Percentiles rank a stretch among this genome's conserved stretches.
Evolutionary conservation across 768 basidiomycete species (phyloP).

Genomic region (Lentinula edodes): DNA sequence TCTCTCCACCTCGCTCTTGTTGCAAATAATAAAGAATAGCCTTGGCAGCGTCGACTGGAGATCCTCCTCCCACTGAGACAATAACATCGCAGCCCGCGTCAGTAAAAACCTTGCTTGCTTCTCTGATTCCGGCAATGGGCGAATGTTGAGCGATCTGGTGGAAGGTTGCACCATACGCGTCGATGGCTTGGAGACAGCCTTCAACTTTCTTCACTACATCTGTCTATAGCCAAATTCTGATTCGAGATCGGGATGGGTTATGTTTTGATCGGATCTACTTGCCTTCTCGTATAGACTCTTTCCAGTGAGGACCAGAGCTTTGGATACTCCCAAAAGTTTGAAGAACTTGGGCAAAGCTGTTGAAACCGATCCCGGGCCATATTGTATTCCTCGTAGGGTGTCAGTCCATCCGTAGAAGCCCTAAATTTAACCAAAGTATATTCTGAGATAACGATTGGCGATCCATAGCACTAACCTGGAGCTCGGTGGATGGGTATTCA

Average conservation of each 20-base stretch:
- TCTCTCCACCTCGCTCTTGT: constrained; percentile 46
- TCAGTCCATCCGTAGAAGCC: constrained; percentile 68
- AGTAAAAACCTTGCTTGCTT: constrained; percentile 50
- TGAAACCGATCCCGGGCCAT: constrained; percentile 62
- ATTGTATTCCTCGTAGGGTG: constrained; percentile 62
- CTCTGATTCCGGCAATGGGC: constrained; percentile 60
- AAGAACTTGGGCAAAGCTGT: constrained; percentile 64
- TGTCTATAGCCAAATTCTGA: constrained; percentile 33
- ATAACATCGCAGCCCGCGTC: constrained; percentile 60
- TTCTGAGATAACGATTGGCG: not conserved
- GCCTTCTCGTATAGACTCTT: constrained; percentile 64
- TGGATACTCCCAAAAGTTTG: constrained; percentile 46
- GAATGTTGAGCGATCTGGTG: constrained; percentile 69
- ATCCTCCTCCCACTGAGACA: constrained; percentile 75
- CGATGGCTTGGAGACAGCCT: constrained; percentile 45
- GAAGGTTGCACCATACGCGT: constrained; percentile 66
- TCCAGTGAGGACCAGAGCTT: constrained; percentile 70
- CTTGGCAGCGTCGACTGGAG: constrained; percentile 75
- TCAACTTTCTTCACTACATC: constrained; percentile 54
- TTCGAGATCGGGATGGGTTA: not conserved
- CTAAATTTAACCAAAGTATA: constrained; percentile 7
- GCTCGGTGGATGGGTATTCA: not conserved
- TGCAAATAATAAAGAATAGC: constrained; percentile 62
- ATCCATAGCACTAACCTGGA: not conserved
- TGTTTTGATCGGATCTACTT: not conserved